Base-by-base conservation (phyloP, 805 yeast species). In the Ogataea pignaliae region DNA sequence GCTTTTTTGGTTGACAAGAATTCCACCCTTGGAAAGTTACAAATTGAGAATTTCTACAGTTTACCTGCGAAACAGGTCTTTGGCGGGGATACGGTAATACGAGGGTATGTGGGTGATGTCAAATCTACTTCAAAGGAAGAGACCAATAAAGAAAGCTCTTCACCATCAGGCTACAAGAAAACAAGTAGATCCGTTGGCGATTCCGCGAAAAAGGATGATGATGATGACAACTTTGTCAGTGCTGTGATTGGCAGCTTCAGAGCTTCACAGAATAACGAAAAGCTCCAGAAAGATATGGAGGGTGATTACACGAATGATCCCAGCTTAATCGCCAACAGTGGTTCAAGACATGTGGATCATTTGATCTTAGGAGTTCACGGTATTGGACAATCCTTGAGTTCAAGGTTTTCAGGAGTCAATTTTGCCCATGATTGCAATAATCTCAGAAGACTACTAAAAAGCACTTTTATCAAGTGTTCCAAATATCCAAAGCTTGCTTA, bases 361-460 rank as follows among this genome's bases (percentile, higher is more conserved):
- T 66, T 91, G 49, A 78, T 90, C 1, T 69, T 91, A n/a, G 88
- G 97, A 58, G 78, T 91, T 28, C 99, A 91, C 66, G 99, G 99
- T 0, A 87, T 91, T 47, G 99, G 98, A 2, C 99, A 91, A 64
- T 78, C 82, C 14, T 68, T 93, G 41, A 95, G 96, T 1, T 71
- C 80, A 37, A 78, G 78, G 55, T 81, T 84, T 57, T 90, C 89
- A 53, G 81, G 84, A 41, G 83, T 91, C 21, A 88, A 88, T 63
- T 93, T 91, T 67, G 81, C 88, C 9, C 96, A 89, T 59, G 89
- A 89, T 32, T 78, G 88, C 30, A 86, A 85, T 54, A 71, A 75
- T 29, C 62, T 90, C 49, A 66, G 89, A 46, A 67, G 72, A 41
- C 75, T 81, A 38, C 69, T 85, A 69, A 81, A 75, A 50, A 61